Evolutionary conservation across 148 eudicot species (phyloP), one percentile per base, ranked within the genome.

Genomic region (Heliamphora exappendiculata): DNA sequence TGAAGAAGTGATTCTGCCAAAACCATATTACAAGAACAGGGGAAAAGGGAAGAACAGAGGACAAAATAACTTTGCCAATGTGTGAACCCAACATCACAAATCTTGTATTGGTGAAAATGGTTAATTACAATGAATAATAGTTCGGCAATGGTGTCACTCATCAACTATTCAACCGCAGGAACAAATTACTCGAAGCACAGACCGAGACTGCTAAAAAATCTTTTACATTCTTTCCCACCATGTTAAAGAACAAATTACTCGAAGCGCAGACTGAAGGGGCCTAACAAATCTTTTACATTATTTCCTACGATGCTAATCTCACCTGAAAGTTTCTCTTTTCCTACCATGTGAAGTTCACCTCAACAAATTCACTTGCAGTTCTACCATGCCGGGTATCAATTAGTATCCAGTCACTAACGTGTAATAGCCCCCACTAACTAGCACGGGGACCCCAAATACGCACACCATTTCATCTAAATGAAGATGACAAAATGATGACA

Each of bases 241-340:
- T n/a, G n/a, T n/a, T n/a, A n/a, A n/a, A n/a, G n/a, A 60, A 16
- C 55, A 70, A 70, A 70, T 47, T 70, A 39, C 57, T 49, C 49
- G 33, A 28, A 45, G 31, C n/a, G 26, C 34, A 13, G 28, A 12
- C 39, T 37, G 6, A 29, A 7, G 24, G 16, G 5, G 16, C 73
- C 55, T 47, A 70, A 2, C 7, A 70, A 70, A 39, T 20, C 13
- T 37, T 65, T 37, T 20, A 39, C 54, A 3, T 26, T 13, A 10
- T 24, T 37, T 8, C 50, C 62, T 17, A n/a, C 49, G 28, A 66
- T 39, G 22, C 39, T 37, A 37, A 67, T 11, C 28, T 31, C 7
- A 9, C 19, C 58, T 17, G 20, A 17, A 53, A 7, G 8, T 63
- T n/a, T 65, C 26, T 36, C 22, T 12, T 31, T 13, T 16, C 6